These are phyloP conservation scores for Durotheca rogersii DNA, from an alignment of 495 filamentous ascomycete species.

Conservation along the genomic window DNA sequence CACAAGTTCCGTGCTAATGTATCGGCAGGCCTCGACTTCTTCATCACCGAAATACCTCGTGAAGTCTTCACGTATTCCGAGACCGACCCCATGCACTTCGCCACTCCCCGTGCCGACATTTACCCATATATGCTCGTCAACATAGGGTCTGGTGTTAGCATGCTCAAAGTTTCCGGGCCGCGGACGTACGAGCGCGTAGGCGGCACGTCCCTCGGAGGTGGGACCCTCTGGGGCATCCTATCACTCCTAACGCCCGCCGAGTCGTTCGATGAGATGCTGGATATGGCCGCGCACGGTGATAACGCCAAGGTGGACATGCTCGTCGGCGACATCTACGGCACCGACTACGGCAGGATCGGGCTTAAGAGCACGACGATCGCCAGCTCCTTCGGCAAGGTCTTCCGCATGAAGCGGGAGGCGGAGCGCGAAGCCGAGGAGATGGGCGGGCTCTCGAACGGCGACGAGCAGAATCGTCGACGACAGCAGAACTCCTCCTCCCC, in stretches of 20 bases:
- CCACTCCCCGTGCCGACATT: slow-evolving; percentile 65
- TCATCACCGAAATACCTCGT: slow-evolving; percentile 93
- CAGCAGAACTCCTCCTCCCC: slow-evolving; percentile 18
- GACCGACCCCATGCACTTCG: slow-evolving; percentile 80
- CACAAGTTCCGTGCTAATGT: neutral
- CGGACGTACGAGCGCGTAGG: slow-evolving; percentile 84
- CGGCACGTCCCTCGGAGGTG: slow-evolving; percentile 90
- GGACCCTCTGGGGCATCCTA: slow-evolving; percentile 93
- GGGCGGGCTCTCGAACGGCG: slow-evolving; percentile 58
- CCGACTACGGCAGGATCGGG: slow-evolving; percentile 92
- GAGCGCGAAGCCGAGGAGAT: slow-evolving; percentile 78
- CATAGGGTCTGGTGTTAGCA: slow-evolving; percentile 98
- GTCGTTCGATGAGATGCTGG: slow-evolving; percentile 93
- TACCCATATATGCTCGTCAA: slow-evolving; percentile 98
- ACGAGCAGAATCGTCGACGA: slow-evolving; percentile 34
- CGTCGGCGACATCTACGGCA: slow-evolving; percentile 96
- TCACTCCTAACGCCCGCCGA: slow-evolving; percentile 85
- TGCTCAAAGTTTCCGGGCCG: slow-evolving; percentile 94
- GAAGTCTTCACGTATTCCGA: slow-evolving; percentile 98
- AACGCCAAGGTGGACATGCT: slow-evolving; percentile 94
- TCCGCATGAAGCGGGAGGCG: slow-evolving; percentile 74
- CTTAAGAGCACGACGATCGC: slow-evolving; percentile 92
- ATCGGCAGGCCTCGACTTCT: slow-evolving; percentile 85
- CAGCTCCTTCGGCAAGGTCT: slow-evolving; percentile 94
- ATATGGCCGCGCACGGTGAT: slow-evolving; percentile 89